phyloP scores from a whole-genome alignment of 805 yeast species.

The Cyberlindnera mycetangii region DNA sequence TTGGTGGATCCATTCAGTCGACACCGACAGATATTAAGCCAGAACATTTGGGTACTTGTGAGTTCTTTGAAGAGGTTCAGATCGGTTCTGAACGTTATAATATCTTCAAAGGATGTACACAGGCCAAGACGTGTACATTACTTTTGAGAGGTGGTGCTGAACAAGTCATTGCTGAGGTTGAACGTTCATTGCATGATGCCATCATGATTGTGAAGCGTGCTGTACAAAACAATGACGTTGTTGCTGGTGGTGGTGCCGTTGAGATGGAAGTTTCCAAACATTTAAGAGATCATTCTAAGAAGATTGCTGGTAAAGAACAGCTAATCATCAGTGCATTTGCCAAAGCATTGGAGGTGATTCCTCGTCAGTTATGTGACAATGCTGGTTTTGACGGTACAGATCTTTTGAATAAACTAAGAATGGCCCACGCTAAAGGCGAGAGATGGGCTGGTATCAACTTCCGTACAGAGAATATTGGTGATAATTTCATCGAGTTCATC shows the following conservation, averaged over 20 bases:
- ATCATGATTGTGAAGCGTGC: conserved; percentile 98
- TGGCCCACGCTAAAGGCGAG: conserved; percentile 93
- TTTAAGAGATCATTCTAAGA: conserved; percentile 80
- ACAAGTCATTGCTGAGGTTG: conserved; percentile 97
- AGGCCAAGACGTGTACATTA: conserved; percentile 90
- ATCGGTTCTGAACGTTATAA: conserved; percentile 96
- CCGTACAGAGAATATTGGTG: conserved; percentile 74
- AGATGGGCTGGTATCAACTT: conserved; percentile 92
- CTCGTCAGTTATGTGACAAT: conserved; percentile 96
- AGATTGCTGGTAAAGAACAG: conserved; percentile 95
- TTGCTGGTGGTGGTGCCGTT: conserved; percentile 99
- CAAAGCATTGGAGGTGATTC: conserved; percentile 90
- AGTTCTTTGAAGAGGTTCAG: conserved; percentile 84
- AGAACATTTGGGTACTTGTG: conserved; percentile 83
- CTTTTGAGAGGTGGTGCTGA: conserved; percentile 97
- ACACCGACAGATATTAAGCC: conserved; percentile 67
- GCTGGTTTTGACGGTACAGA: conserved; percentile 99
- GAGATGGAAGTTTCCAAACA: conserved; percentile 95
- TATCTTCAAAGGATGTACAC: conserved; percentile 87
- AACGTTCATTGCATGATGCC: conserved; percentile 96
- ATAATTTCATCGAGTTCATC: conserved; percentile 81
- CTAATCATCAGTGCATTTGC: conserved; percentile 90
- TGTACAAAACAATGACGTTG: conserved; percentile 78
- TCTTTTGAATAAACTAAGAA: conserved; percentile 81
- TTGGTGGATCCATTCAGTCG: conserved; percentile 87